These are phyloP conservation scores for Achlya hypogyna DNA, from an alignment of 352 stramenopile genomes.

Conservation along the genomic window DNA sequence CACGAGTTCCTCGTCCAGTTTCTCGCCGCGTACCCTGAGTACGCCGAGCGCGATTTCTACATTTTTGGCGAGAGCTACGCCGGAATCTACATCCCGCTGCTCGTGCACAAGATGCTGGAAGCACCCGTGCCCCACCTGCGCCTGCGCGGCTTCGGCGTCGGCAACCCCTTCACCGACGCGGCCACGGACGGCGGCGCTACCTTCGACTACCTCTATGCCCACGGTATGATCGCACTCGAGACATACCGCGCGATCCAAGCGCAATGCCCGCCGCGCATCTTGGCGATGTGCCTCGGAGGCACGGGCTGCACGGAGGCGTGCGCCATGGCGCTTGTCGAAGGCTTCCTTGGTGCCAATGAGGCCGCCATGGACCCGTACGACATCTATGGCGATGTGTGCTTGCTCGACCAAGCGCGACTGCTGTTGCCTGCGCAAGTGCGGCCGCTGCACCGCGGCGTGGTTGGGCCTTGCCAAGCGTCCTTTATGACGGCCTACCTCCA, in stretches of 20 bases:
- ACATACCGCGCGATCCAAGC: conserved; percentile 26
- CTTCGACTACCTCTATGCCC: conserved; percentile 22
- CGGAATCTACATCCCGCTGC: conserved; percentile 26
- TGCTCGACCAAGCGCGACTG: neutral
- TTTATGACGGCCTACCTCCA: conserved; percentile 36
- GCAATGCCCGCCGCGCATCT: neutral
- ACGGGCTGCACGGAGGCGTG: neutral
- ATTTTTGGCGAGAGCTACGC: conserved; percentile 28
- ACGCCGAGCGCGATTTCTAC: conserved; percentile 34
- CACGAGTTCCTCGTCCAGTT: conserved; percentile 29
- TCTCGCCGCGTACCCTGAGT: conserved; percentile 44
- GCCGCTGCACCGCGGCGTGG: conserved; percentile 21
- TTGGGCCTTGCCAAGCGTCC: neutral
- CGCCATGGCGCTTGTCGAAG: neutral
- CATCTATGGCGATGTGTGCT: conserved; percentile 8
- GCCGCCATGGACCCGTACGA: conserved; percentile 1
- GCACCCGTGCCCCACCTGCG: neutral
- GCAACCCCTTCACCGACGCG: conserved; percentile 29
- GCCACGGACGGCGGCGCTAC: neutral
- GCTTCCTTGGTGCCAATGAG: conserved; percentile 22
- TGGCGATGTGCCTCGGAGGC: conserved; percentile 31
- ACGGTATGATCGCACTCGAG: conserved; percentile 24
- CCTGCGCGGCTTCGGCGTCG: conserved; percentile 55
- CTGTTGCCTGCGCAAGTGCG: neutral
- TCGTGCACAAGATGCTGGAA: conserved; percentile 2